Conservation (phyloP, 495 filamentous ascomycete species). For the Penicillium antarcticum region DNA sequence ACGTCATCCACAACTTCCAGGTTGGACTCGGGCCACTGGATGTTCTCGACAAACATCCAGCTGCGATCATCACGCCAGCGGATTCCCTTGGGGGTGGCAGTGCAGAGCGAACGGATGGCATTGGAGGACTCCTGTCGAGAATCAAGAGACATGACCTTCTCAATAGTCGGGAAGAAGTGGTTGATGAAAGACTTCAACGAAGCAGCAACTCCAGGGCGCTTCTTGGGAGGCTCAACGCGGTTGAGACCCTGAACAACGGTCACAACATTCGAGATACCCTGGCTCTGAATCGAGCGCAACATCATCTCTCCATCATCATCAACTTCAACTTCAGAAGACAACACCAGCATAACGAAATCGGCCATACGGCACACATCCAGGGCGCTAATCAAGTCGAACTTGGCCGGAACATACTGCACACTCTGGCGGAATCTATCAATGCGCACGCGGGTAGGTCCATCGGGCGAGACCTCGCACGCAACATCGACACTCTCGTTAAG, state of each 20-base stretch:
- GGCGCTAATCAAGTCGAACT: constrained; percentile 65
- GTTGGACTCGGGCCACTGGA: constrained; percentile 61
- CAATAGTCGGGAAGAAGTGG: constrained; percentile 86
- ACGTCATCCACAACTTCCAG: constrained; percentile 49
- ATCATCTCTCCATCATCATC: constrained; percentile 78
- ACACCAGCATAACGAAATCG: constrained; percentile 81
- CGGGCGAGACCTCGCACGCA: constrained; percentile 58
- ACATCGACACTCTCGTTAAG: constrained; percentile 79
- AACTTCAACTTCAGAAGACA: constrained; percentile 79
- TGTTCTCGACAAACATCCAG: constrained; percentile 87
- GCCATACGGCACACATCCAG: constrained; percentile 85
- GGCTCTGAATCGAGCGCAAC: constrained; percentile 80
- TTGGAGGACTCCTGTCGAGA: constrained; percentile 86
- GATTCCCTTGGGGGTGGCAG: constrained; percentile 84
- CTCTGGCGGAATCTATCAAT: constrained; percentile 93
- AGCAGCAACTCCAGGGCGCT: constrained; percentile 65
- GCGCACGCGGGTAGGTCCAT: constrained; percentile 57
- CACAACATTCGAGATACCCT: constrained; percentile 85
- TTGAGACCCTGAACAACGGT: constrained; percentile 77
- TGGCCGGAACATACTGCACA: constrained; percentile 73
- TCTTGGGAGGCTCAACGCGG: constrained; percentile 72
- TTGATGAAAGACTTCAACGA: constrained; percentile 87
- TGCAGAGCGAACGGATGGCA: constrained; percentile 84
- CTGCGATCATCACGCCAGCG: constrained; percentile 90
- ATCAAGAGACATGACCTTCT: constrained; percentile 83